Evolutionary conservation across 768 basidiomycete species (phyloP), one percentile per base, ranked within the genome.

Genomic region (Naganishia onofrii): DNA sequence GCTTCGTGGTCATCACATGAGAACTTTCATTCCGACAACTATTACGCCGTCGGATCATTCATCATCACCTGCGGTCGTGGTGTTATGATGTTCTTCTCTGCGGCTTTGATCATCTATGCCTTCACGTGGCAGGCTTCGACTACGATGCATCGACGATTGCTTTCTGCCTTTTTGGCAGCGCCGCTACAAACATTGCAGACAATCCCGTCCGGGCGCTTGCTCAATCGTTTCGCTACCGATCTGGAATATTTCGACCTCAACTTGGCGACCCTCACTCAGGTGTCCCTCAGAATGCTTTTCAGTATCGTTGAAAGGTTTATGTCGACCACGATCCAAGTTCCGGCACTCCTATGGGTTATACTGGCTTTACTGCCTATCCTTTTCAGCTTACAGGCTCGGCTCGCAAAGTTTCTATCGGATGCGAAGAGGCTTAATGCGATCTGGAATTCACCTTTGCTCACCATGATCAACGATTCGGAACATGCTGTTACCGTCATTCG

Each of bases 381-480:
- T 7, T 60, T 38, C 38, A 38, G 38, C 36, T 60, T 42, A 21
- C 58, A 60, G 28, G 10, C 34, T 15, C 58, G 81, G 71, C 74
- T 85, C 28, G 85, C 85, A 28, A 82, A 83, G 46, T 76, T 86
- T 13, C 86, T 74, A 9, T 78, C 75, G 60, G 75, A 76, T 52
- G 76, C 77, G 26, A 76, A 74, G 46, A 71, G 42, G 36, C 34
- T 60, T 21, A 60, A 42, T 23, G 32, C 58, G 2, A 38, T 60
- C 21, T 60, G 58, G 58, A 42, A 21, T 7, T 60, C 84, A 6
- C 86, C 86, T 0, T 82, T 86, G 7, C 80, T 85, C 64, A 84
- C 83, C n/a, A 84, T 85, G 77, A 81, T 87, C 78, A 83, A 85
- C 65, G 83, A 88, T 73, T 83, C 88, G 0, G 85, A 90, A 46